Percentiles rank a stretch among this genome's conserved stretches.
These are phyloP conservation scores for Zea luxurians DNA, from an alignment of 176 grass and related monocot species.

Conservation along the genomic window DNA sequence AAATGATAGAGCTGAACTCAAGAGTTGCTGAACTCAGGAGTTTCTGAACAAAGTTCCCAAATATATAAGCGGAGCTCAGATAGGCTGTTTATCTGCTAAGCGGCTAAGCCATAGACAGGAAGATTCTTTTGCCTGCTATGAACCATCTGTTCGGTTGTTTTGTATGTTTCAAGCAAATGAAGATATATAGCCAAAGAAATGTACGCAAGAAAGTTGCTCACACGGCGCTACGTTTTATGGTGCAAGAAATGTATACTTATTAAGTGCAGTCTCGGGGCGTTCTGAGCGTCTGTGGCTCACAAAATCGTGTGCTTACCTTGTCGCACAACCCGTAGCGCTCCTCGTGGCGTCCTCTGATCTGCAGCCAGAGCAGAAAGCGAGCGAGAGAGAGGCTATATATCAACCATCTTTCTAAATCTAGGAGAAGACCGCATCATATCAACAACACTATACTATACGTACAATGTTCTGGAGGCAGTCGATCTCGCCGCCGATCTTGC, in stretches of 20 bases:
- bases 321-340: constrained; percentile 67
- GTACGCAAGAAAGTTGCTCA: background rate
- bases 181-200: background rate
- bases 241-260: no score
- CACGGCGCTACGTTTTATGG: no score
- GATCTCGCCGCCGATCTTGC: constrained; percentile 79
- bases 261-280: background rate
- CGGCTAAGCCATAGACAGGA: background rate
- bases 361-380: constrained; percentile 6
- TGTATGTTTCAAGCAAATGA: background rate
- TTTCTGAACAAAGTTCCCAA: background rate
- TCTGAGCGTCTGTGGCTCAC: no score
- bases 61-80: background rate
- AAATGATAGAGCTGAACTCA: background rate
- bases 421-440: no score
- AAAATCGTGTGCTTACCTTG: constrained; percentile 44
- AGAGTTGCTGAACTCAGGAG: background rate
- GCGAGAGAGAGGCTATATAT: no score
- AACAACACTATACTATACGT: background rate
- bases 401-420: no score
- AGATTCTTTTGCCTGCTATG: background rate
- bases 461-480: constrained; percentile 65
- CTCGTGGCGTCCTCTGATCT: constrained; percentile 75
- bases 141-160: background rate
- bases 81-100: background rate